Evolutionary conservation across 805 yeast species (phyloP).

Genomic region (Wickerhamiella galacta): DNA sequence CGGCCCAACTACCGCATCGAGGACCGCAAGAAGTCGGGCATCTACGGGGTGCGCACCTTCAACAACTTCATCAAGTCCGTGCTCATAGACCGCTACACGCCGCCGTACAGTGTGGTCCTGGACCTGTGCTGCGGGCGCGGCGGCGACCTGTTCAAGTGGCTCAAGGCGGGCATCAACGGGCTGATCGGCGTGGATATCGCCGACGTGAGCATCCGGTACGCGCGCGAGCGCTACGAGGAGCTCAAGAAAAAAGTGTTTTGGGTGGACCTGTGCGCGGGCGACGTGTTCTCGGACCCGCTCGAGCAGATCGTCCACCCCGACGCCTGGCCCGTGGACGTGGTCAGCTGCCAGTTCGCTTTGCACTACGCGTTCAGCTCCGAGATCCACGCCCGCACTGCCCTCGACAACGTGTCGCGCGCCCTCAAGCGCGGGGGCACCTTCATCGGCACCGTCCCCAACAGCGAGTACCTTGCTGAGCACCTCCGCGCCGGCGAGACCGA

Average conservation of each 20-base stretch:
- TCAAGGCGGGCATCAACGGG: constrained; percentile 50
- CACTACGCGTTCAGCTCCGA: constrained; percentile 91
- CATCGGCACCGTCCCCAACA: constrained; percentile 86
- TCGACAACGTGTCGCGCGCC: constrained; percentile 60
- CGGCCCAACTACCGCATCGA: constrained; percentile 49
- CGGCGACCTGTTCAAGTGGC: constrained; percentile 88
- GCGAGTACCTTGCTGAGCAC: constrained; percentile 46
- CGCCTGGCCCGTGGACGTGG: constrained; percentile 73
- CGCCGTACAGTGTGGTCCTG: constrained; percentile 39
- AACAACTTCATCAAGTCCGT: constrained; percentile 86
- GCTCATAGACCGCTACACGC: constrained; percentile 52
- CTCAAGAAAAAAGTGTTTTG: constrained; percentile 39
- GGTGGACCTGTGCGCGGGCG: constrained; percentile 81
- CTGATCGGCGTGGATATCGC: constrained; percentile 87
- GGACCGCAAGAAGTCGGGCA: constrained; percentile 60
- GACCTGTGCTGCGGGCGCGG: constrained; percentile 98
- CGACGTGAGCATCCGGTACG: constrained; percentile 74
- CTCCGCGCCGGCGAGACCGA: constrained; percentile 35
- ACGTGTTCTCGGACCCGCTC: constrained; percentile 60
- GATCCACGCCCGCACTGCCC: constrained; percentile 51
- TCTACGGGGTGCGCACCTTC: constrained; percentile 71
- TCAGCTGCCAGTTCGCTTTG: constrained; percentile 79
- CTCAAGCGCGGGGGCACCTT: constrained; percentile 72
- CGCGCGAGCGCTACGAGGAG: constrained; percentile 54
- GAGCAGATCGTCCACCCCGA: constrained; percentile 57